phyloP scores from a whole-genome alignment of 306 rosid species.

The Herpetospermum pedunculosum region DNA sequence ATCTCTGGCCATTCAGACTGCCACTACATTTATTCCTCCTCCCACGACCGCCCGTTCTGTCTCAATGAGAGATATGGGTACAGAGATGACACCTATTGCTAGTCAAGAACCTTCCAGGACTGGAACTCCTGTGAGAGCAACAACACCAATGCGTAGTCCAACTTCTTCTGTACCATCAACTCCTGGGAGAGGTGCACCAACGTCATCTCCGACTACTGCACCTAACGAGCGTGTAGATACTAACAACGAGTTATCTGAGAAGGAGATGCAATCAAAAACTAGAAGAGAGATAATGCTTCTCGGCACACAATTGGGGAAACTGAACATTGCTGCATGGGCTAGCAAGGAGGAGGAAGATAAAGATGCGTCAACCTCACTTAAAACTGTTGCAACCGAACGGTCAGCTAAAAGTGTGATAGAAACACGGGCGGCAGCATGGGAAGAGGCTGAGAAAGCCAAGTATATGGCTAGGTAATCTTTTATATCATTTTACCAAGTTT shows the following conservation, averaged over 20 bases:
- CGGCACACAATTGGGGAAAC: conserved; percentile 86
- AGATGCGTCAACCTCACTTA: conserved; percentile 68
- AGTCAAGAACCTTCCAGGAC: conserved; percentile 98
- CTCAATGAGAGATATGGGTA: conserved; percentile 99
- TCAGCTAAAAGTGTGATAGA: conserved; percentile 39
- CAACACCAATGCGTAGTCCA: conserved; percentile 88
- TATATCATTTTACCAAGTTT: background rate
- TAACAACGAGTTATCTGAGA: conserved; percentile 54
- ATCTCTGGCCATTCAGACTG: conserved; percentile 53
- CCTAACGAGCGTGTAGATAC: conserved; percentile 22
- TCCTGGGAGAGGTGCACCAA: conserved; percentile 46
- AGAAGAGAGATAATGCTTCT: conserved; percentile 87
- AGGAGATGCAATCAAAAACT: conserved; percentile 87
- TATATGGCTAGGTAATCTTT: conserved; percentile 64
- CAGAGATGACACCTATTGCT: conserved; percentile 97
- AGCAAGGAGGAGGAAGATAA: conserved; percentile 87
- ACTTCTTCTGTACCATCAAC: conserved; percentile 75
- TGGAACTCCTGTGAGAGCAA: conserved; percentile 90
- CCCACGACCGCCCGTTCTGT: conserved; percentile 92
- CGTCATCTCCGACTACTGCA: conserved; percentile 20
- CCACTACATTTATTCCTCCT: conserved; percentile 77
- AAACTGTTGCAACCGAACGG: conserved; percentile 32
- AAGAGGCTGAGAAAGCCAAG: conserved; percentile 90
- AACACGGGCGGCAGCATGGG: conserved; percentile 92
- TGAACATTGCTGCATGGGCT: conserved; percentile 98